Base-by-base conservation (phyloP, 306 rosid genomes). In the Acacia acuminata region DNA sequence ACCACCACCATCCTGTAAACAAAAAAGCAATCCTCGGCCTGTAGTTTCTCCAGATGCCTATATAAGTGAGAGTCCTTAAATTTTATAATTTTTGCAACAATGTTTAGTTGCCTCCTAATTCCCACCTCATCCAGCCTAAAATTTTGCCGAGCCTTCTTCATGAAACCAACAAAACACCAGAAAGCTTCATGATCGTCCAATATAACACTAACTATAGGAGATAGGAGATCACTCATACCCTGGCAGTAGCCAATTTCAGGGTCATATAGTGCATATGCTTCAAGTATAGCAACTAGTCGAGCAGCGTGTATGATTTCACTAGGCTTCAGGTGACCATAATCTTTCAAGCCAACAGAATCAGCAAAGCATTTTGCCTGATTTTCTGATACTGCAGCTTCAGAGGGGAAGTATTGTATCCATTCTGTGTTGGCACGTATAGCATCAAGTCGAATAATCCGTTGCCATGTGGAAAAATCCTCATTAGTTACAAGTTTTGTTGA, bases 81-180 rank as follows among this genome's bases (percentile, higher is more conserved):
- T 85, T 86, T 92, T 79, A 96, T 96, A 50, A 96, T 92, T 78
- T 86, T 96, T 38, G 99, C 97, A 43, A 96, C 98, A 47, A 86
- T 85, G 73, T 86, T 90, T 25, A 96, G 97, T 85, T 96, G 99
- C 89, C 93, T 92, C 82, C 97, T 90, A 56, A 96, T 96, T 48
- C 99, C 99, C 79, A 96, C 89, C 91, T 96, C 98, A 38, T 96
- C 99, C 14, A 96, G 98, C 92, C 99, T 90, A 86, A 96, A 96
- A 85, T 96, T 96, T 82, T 96, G 99, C 71, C 99, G 91, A 48
- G 99, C 99, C 88, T 94, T 94, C 89, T 88, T 93, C 99, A 96
- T 96, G 89, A 96, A 96, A 79, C 99, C 99, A 77, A 92, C 99
- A 84, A 96, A 96, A 86, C 99, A 96, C 99, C 99, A 96, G 92